phyloP scores from a whole-genome alignment of 1,139 yeast species.

The Kodamaea alishanica region DNA sequence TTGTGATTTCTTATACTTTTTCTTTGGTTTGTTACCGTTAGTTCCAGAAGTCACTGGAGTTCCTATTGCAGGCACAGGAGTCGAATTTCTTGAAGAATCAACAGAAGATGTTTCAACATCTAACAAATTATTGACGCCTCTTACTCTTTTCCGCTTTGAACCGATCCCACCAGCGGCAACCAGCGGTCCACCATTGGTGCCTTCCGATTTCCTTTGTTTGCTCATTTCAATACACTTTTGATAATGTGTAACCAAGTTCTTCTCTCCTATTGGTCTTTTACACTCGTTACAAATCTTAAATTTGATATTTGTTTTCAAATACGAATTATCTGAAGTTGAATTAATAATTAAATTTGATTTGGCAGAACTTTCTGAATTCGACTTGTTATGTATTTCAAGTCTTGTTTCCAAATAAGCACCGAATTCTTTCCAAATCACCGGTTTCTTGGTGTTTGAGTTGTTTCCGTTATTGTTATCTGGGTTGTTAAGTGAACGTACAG shows the following conservation, averaged over 20 bases:
- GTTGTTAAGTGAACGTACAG: constrained; percentile 22
- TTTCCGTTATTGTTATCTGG: constrained; percentile 10
- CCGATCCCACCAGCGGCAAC: constrained; percentile 20
- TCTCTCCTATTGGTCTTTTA: constrained; percentile 57
- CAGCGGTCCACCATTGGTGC: constrained; percentile 13
- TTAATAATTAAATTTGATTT: constrained; percentile 17
- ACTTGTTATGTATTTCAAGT: constrained; percentile 26
- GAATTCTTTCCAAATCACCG: constrained; percentile 55
- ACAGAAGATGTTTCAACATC: constrained; percentile 41
- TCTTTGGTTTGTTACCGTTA: constrained; percentile 32
- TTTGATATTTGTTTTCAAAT: constrained; percentile 41
- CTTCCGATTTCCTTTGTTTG: constrained; percentile 36
- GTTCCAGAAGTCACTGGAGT: constrained; percentile 22
- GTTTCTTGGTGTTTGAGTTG: constrained; percentile 14
- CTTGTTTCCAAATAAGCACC: constrained; percentile 55
- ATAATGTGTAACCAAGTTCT: constrained; percentile 45
- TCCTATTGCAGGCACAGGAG: constrained; percentile 30
- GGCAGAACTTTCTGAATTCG: constrained; percentile 17
- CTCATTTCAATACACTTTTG: constrained; percentile 43
- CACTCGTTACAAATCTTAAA: constrained; percentile 68
- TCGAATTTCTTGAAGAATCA: constrained; percentile 39
- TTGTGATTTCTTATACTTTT: constrained; percentile 45
- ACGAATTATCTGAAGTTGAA: constrained; percentile 34
- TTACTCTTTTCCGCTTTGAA: constrained; percentile 32
- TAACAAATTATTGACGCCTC: constrained; percentile 21